Evolutionary conservation across 2,329 filamentous ascomycete species (phyloP).

Genomic region (Fusarium humuli): DNA sequence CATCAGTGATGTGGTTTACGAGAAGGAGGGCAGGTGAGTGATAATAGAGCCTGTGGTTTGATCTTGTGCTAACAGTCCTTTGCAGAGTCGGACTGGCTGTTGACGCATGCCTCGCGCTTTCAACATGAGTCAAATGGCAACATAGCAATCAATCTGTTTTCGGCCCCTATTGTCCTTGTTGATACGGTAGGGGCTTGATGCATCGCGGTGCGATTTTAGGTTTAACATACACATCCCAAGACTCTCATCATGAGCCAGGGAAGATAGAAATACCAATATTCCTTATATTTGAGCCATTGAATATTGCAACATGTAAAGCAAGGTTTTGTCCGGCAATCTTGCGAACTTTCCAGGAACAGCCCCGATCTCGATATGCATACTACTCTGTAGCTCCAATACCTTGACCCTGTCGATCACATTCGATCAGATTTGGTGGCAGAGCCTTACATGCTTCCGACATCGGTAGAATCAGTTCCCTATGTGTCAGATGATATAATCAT

Average conservation of each 20-base stretch:
- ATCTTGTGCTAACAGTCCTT: slow-evolving; percentile 6
- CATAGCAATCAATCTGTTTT: slow-evolving; percentile 7
- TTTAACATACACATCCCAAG: slow-evolving; percentile 5
- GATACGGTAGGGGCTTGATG: background rate
- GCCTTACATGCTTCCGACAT: slow-evolving; percentile 3
- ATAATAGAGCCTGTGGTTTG: background rate
- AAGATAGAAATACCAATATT: slow-evolving; percentile 36
- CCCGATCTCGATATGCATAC: background rate
- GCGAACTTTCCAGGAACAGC: background rate
- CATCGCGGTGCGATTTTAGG: slow-evolving; percentile 3
- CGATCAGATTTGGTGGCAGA: background rate
- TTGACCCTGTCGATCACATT: slow-evolving; percentile 8
- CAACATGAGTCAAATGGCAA: slow-evolving; percentile 50
- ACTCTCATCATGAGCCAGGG: background rate
- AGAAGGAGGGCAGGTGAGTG: slow-evolving; percentile 91
- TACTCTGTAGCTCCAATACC: background rate
- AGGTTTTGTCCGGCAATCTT: background rate
- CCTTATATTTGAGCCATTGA: background rate
- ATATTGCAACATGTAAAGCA: background rate
- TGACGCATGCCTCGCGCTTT: slow-evolving; percentile 83
- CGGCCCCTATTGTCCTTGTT: background rate
- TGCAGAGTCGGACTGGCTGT: slow-evolving; percentile 83
- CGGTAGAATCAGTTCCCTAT: background rate
- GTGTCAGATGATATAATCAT: background rate
- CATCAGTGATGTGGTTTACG: slow-evolving; percentile 94